Base-by-base conservation (phyloP, 73 alveolate species). In the Paramecium caudatum region DNA sequence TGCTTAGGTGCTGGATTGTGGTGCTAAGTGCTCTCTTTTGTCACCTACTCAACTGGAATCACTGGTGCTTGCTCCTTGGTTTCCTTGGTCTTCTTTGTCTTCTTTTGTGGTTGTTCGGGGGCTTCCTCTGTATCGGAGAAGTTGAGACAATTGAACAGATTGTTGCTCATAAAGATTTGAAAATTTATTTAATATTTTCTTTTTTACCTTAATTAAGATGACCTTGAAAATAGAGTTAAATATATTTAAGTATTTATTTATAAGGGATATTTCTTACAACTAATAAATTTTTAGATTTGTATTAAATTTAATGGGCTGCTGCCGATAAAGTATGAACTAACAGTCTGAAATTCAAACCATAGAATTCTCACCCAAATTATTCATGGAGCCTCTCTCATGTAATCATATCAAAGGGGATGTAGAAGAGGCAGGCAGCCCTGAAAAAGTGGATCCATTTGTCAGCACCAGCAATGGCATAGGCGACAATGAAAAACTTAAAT, bases 151-250 rank as follows among this genome's bases (percentile, higher is more conserved):
- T 37, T 68, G 50, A 68, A 68, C 47, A 68, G 34, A 37, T 68
- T 68, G 37, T 68, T 68, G 19, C 61, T 37, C 84, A 68, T 68
- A 68, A 68, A 68, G 84, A 68, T 68, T 68, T 68, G 37, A 68
- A 55, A 55, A 55, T 27, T 27, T 55, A 55, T 55, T 55, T 55
- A 55, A 55, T 55, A 43, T 55, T 55, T 55, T 55, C 80, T n/a
- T n/a, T n/a, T n/a, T n/a, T n/a, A 55, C 30, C 37, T 55, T 55
- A 55, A 55, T 55, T 55, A 55, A 55, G 46, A 37, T 55, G 25
- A 55, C 80, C 80, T 27, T n/a, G n/a, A n/a, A n/a, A n/a, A n/a
- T n/a, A 43, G 80, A 55, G 80, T 55, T 55, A 55, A 55, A 55
- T 55, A 27, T 27, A 55, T 55, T 55, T 55, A 55, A n/a, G n/a